Base-by-base conservation (phyloP, 108 stramenopile species). In the Mediolabrus comicus region DNA sequence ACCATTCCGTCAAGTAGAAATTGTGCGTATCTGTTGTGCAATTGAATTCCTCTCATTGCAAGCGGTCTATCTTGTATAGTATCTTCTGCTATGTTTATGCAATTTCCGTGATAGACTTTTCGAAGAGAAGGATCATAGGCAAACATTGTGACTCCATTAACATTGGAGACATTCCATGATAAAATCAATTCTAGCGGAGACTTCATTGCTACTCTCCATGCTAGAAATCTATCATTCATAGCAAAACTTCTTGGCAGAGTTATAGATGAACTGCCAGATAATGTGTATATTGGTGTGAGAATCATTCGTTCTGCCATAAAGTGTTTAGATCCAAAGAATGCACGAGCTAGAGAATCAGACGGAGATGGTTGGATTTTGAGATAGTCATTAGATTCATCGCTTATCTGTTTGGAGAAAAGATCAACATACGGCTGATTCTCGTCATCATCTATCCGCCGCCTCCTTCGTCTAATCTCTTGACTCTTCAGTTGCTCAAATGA, bases 51-150 rank as follows among this genome's bases (percentile, higher is more conserved):
- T 14, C 5, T 46, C 36, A 26, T 24, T 29, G 52, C 53, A 3
- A 39, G 14, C 7, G 28, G 55, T 24, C 7, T 49, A 16, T 36
- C 53, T 17, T 53, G 6, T 51, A 67, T n/a, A 17, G 26, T 38
- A 30, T 65, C 66, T 57, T 54, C 27, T 43, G 41, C 1, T 2
- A 81, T 31, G 41, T 77, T 32, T 17, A 81, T 61, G 43, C 75
- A 77, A 29, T 81, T 81, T 4, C 80, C 80, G 49, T 81, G 80
- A 52, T 76, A 81, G 22, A 56, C 75, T 25, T 66, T 76, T 55
- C 62, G 57, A 27, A 76, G 36, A 4, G 57, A 33, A 29, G 80
- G 80, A 72, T 81, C 80, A 72, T 66, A 81, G 22, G 70, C 80
- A 35, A 77, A 17, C 75, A 81, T 81, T 12, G 75, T 81, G 13